Percentiles rank a stretch among this genome's conserved stretches.
These are phyloP conservation scores for Cyberlindnera xylosilytica DNA, from an alignment of 805 yeast species.

Conservation along the genomic window DNA sequence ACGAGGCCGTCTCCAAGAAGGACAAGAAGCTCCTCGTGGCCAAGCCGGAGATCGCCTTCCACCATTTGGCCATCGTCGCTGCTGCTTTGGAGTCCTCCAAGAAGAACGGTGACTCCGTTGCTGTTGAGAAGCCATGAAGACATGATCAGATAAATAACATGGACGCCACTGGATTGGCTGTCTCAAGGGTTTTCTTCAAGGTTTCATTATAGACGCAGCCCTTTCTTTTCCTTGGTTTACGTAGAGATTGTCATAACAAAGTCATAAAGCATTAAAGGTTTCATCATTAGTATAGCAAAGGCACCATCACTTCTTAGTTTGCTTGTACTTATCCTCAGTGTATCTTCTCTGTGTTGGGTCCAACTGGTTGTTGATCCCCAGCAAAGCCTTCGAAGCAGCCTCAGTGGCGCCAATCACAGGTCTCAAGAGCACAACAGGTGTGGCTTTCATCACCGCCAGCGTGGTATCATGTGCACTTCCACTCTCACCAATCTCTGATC, in stretches of 20 bases:
- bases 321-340: conserved; percentile 65
- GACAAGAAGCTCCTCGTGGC: conserved; percentile 57
- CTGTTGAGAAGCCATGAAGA: conserved; percentile 34
- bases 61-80: conserved; percentile 86
- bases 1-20: conserved; percentile 56
- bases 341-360: conserved; percentile 61
- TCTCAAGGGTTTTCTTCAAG: too few species aligned
- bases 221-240: too few species aligned
- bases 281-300: neutral
- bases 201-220: too few species aligned
- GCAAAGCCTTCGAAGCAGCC: conserved; percentile 75
- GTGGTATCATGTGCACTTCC: conserved; percentile 67
- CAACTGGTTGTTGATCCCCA: conserved; percentile 80
- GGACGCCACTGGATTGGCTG: too few species aligned
- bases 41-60: conserved; percentile 81
- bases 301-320: conserved; percentile 12
- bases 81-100: conserved; percentile 76
- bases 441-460: conserved; percentile 62
- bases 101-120: conserved; percentile 47
- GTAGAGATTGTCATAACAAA: too few species aligned
- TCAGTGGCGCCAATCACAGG: conserved; percentile 94
- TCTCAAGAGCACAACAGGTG: conserved; percentile 77
- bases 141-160: too few species aligned
- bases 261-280: conserved; percentile 1
- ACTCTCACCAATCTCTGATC: conserved; percentile 59